Percentiles rank a stretch among this genome's conserved stretches.
Evolutionary conservation across 768 basidiomycete species (phyloP).

Genomic region (Cubamyces lactineus): DNA sequence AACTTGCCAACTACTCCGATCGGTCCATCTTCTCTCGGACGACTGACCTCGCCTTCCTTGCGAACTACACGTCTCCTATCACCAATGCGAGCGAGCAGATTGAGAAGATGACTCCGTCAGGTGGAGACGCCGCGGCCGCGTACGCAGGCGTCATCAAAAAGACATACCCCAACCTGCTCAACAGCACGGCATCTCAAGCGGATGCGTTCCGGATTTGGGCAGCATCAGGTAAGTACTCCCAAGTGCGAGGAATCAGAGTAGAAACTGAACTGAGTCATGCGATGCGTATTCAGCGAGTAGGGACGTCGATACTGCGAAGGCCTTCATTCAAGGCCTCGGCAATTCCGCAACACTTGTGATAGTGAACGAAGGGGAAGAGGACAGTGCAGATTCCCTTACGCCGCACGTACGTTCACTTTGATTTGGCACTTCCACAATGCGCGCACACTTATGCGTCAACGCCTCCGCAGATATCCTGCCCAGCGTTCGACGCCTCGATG

Average conservation of each 20-base stretch:
- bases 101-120: slow-evolving; percentile 27
- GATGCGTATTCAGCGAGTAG: slow-evolving; percentile 6
- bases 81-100: slow-evolving; percentile 25
- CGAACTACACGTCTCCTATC: slow-evolving; percentile 22
- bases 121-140: slow-evolving; percentile 18
- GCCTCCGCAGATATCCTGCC: slow-evolving; percentile 15
- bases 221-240: slow-evolving; percentile 16
- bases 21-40: slow-evolving; percentile 13
- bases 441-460: not conserved
- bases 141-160: slow-evolving; percentile 22
- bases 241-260: too few species aligned
- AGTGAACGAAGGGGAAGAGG: slow-evolving; percentile 24
- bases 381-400: slow-evolving; percentile 23
- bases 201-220: slow-evolving; percentile 22
- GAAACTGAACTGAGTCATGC: not conserved
- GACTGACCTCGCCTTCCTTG: slow-evolving; percentile 18
- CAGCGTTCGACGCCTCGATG: slow-evolving; percentile 19
- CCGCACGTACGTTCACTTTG: slow-evolving; percentile 19
- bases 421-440: not conserved
- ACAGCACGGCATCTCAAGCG: not conserved
- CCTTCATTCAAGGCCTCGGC: slow-evolving; percentile 19
- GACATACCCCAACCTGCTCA: slow-evolving; percentile 16
- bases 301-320: slow-evolving; percentile 19
- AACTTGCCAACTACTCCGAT: slow-evolving; percentile 24
- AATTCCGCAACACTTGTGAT: slow-evolving; percentile 15